Conservation (phyloP, 768 basidiomycete species). For the Crepidotus variabilis region DNA sequence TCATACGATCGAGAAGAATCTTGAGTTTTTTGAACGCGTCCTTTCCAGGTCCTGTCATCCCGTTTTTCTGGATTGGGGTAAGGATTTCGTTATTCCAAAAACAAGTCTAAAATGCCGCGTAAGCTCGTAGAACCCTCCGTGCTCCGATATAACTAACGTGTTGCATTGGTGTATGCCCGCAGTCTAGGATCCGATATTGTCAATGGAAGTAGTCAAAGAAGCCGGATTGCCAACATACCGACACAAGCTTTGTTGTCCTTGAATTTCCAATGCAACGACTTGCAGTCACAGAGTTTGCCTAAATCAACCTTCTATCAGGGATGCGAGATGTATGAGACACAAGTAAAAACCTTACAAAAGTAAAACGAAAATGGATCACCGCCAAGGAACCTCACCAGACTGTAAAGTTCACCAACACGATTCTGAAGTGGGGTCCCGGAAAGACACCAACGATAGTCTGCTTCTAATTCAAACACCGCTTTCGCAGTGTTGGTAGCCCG, state of each 20-base stretch:
- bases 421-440: slow-evolving; percentile 97
- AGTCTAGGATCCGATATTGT: slow-evolving; percentile 42
- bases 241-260: slow-evolving; percentile 80
- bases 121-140: slow-evolving; percentile 3
- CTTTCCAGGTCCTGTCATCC: slow-evolving; percentile 75
- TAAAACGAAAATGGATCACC: slow-evolving; percentile 90
- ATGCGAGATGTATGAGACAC: neutral
- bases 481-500: slow-evolving; percentile 93
- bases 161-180: slow-evolving; percentile 82
- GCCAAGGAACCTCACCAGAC: slow-evolving; percentile 88
- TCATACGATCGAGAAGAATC: slow-evolving; percentile 88
- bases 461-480: slow-evolving; percentile 86
- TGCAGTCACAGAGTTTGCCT: slow-evolving; percentile 93
- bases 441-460: slow-evolving; percentile 88
- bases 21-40: slow-evolving; percentile 90
- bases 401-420: slow-evolving; percentile 98
- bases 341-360: slow-evolving; percentile 58
- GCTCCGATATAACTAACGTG: slow-evolving; percentile 36
- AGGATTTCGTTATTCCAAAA: slow-evolving; percentile 98
- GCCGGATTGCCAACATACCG: slow-evolving; percentile 38
- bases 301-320: slow-evolving; percentile 1
- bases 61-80: slow-evolving; percentile 91
- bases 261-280: slow-evolving; percentile 94
- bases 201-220: neutral
- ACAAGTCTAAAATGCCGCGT: slow-evolving; percentile 56